These are phyloP conservation scores for Ganoderma multipileum DNA, from an alignment of 1,284 basidiomycete species.

Conservation along the genomic window DNA sequence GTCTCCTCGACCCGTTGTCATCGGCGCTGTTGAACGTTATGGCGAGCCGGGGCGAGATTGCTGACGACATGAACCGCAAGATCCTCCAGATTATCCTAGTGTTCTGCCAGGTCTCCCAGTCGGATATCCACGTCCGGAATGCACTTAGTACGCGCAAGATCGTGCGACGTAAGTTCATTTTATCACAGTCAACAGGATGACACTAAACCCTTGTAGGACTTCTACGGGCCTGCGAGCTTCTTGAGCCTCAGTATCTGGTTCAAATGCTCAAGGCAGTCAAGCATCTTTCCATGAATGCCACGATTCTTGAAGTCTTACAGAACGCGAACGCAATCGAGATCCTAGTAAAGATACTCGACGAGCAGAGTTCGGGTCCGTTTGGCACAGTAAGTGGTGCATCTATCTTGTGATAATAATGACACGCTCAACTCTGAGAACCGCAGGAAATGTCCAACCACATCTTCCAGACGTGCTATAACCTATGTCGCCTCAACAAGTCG, in stretches of 20 bases:
- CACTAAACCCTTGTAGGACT: constrained; percentile 58
- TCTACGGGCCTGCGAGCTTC: constrained; percentile 81
- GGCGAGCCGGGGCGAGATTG: constrained; percentile 70
- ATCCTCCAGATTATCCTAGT: constrained; percentile 92
- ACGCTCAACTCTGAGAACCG: not conserved
- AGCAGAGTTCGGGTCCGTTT: constrained; percentile 80
- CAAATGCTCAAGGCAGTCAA: constrained; percentile 95
- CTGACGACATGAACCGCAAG: constrained; percentile 83
- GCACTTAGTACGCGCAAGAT: constrained; percentile 91
- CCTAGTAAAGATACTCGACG: constrained; percentile 83
- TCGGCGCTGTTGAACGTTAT: constrained; percentile 90
- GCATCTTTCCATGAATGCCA: constrained; percentile 93
- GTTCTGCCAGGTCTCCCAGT: constrained; percentile 95
- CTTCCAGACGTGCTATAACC: constrained; percentile 94
- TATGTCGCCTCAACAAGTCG: constrained; percentile 92
- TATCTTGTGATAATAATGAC: not conserved
- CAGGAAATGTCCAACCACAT: constrained; percentile 95
- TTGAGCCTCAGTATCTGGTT: constrained; percentile 86
- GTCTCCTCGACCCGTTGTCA: constrained; percentile 91
- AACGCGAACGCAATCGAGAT: constrained; percentile 96
- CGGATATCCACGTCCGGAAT: constrained; percentile 90
- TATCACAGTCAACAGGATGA: not conserved
- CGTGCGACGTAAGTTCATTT: constrained; percentile 72
- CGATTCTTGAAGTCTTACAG: constrained; percentile 90
- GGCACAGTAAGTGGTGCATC: constrained; percentile 68